Percentiles rank a stretch among this genome's conserved stretches.
These are phyloP conservation scores for Cladophialophora carrionii DNA, from an alignment of 2,329 filamentous ascomycete species.

Conservation along the genomic window DNA sequence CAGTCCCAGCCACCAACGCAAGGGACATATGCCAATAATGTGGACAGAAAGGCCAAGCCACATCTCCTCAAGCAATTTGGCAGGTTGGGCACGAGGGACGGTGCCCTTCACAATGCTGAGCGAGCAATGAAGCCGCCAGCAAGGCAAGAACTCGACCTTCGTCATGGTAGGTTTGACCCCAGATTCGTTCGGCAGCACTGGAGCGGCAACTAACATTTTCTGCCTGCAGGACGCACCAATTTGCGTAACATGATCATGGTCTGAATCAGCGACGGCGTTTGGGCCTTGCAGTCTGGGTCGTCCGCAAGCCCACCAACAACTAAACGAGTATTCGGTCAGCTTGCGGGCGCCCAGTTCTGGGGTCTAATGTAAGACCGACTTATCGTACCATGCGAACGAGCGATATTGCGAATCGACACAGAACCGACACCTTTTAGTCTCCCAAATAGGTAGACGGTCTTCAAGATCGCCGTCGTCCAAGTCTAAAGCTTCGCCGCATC, in stretches of 20 bases:
- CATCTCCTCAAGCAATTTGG: constrained; percentile 20
- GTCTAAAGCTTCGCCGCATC: not conserved
- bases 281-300: constrained; percentile 5
- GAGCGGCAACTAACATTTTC: constrained; percentile 6
- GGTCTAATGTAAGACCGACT: constrained; percentile 28
- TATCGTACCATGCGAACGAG: not conserved
- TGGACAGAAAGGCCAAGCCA: constrained; percentile 15
- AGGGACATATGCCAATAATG: constrained; percentile 13
- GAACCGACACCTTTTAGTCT: not conserved
- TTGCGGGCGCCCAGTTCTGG: not conserved
- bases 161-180: constrained; percentile 35
- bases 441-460: not conserved
- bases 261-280: constrained; percentile 31
- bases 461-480: not conserved
- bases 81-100: constrained; percentile 9
- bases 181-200: not conserved
- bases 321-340: not conserved
- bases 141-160: constrained; percentile 35
- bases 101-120: constrained; percentile 23
- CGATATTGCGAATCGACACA: not conserved
- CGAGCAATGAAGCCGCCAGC: constrained; percentile 36
- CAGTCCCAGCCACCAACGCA: constrained; percentile 10
- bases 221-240: constrained; percentile 33
- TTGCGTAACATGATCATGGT: constrained; percentile 37
- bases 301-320: not conserved